These are phyloP conservation scores for Bauhinia variegata DNA, from an alignment of 306 rosid species.

Conservation along the genomic window DNA sequence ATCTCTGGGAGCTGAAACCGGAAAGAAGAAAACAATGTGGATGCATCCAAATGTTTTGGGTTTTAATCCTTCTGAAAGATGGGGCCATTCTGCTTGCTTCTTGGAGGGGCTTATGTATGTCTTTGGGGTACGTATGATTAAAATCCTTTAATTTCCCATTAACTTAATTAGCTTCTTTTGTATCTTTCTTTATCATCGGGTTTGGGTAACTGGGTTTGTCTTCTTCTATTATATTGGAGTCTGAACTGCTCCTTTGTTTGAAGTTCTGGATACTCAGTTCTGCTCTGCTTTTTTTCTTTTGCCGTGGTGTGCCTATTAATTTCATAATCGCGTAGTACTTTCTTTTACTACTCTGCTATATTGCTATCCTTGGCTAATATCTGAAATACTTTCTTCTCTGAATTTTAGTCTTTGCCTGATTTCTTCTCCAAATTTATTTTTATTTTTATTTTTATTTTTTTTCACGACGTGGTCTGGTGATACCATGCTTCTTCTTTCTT, in stretches of 20 bases:
- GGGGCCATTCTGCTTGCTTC: slow-evolving; percentile 97
- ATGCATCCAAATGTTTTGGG: slow-evolving; percentile 82
- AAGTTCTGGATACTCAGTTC: too few species aligned
- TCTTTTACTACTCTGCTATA: slow-evolving; percentile 26
- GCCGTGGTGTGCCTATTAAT: slow-evolving; percentile 31
- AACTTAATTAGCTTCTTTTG: neutral
- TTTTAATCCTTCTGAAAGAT: slow-evolving; percentile 85
- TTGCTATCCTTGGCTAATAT: slow-evolving; percentile 53
- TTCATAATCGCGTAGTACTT: slow-evolving; percentile 26
- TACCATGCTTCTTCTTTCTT: slow-evolving; percentile 40
- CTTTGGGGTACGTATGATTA: slow-evolving; percentile 77
- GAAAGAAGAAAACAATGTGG: slow-evolving; percentile 94
- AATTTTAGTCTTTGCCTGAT: slow-evolving; percentile 52
- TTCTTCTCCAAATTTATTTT: slow-evolving; percentile 27
- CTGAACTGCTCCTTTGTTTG: too few species aligned
- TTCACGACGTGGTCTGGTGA: slow-evolving; percentile 36
- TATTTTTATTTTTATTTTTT: slow-evolving; percentile 38
- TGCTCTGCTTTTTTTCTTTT: slow-evolving; percentile 17
- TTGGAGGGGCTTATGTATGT: slow-evolving; percentile 69
- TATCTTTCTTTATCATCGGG: neutral
- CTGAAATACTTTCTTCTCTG: slow-evolving; percentile 54
- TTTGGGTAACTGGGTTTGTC: neutral
- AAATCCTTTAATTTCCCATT: slow-evolving; percentile 4
- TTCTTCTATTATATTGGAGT: slow-evolving; percentile 26
- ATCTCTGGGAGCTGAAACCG: slow-evolving; percentile 56